These are phyloP conservation scores for Geosmithia putterillii DNA, from an alignment of 2,329 filamentous ascomycete genomes.

Conservation along the genomic window DNA sequence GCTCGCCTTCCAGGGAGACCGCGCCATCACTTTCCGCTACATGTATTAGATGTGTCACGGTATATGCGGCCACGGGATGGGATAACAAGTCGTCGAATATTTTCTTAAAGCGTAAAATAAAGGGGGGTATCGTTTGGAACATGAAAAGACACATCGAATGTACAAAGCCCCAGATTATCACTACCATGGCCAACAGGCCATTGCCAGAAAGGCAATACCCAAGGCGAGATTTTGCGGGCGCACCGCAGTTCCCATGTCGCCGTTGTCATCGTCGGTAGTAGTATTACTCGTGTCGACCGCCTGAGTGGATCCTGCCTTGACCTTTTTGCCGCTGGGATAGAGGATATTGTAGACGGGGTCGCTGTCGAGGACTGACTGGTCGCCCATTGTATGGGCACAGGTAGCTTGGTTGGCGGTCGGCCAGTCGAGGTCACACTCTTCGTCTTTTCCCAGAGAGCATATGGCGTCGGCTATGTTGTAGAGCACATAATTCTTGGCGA, in stretches of 20 bases:
- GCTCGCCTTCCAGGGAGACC: conserved; percentile 44
- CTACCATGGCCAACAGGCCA: background rate
- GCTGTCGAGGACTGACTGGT: conserved; percentile 17
- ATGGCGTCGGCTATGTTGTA: conserved; percentile 39
- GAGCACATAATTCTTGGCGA: conserved; percentile 31
- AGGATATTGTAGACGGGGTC: conserved; percentile 32
- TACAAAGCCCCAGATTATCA: background rate
- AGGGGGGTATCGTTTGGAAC: background rate
- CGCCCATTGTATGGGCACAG: conserved; percentile 29
- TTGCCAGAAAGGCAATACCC: background rate
- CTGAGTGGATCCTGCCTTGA: conserved; percentile 6
- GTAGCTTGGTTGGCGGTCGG: conserved; percentile 28
- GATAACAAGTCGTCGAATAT: background rate
- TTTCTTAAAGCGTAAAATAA: background rate
- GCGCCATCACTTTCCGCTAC: conserved; percentile 47
- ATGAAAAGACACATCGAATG: background rate
- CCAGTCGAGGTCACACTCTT: conserved; percentile 31
- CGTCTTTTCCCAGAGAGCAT: conserved; percentile 32
- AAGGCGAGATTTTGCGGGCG: background rate
- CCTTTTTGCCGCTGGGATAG: conserved; percentile 29
- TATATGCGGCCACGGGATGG: background rate
- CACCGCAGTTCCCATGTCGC: background rate
- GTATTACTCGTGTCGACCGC: background rate
- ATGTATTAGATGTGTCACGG: conserved; percentile 21
- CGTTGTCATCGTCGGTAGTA: background rate